phyloP scores from a whole-genome alignment of 2,329 filamentous ascomycete genomes.

The Fusarium globosum region DNA sequence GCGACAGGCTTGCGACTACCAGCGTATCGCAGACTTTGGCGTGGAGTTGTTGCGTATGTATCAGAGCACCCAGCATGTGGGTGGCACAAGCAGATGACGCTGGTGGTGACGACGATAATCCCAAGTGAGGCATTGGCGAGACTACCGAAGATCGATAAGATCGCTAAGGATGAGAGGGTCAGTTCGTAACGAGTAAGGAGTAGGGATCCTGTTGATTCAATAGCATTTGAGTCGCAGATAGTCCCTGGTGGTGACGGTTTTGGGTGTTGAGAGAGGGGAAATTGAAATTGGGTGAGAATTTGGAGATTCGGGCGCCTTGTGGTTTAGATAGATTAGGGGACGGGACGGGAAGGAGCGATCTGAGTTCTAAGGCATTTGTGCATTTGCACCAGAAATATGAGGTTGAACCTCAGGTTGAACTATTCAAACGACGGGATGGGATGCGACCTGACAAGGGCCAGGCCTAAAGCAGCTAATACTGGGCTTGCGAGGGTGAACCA shows the following conservation, averaged over 20 bases:
- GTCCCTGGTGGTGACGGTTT: neutral
- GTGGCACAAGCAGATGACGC: constrained; percentile 39
- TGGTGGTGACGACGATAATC: constrained; percentile 32
- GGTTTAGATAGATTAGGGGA: constrained; percentile 24
- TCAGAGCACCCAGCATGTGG: constrained; percentile 20
- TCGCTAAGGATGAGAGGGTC: constrained; percentile 4
- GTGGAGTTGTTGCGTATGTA: constrained; percentile 19
- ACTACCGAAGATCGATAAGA: neutral
- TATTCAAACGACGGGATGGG: neutral
- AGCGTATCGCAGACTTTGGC: neutral
- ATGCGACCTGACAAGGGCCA: constrained; percentile 27
- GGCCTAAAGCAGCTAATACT: constrained; percentile 43
- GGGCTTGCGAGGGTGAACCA: neutral
- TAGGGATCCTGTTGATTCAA: neutral
- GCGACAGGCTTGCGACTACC: neutral
- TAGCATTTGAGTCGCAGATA: constrained; percentile 8
- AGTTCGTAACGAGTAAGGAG: neutral
- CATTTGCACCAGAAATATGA: constrained; percentile 49
- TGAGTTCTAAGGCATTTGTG: constrained; percentile 45
- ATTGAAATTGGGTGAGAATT: constrained; percentile 12
- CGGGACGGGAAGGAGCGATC: neutral
- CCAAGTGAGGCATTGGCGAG: constrained; percentile 25
- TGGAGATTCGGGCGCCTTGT: constrained; percentile 33
- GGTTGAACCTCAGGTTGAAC: constrained; percentile 40
- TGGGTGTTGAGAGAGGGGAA: constrained; percentile 19